These are phyloP conservation scores for Malus hybrid DNA, from an alignment of 331 rosid species.

Conservation along the genomic window DNA sequence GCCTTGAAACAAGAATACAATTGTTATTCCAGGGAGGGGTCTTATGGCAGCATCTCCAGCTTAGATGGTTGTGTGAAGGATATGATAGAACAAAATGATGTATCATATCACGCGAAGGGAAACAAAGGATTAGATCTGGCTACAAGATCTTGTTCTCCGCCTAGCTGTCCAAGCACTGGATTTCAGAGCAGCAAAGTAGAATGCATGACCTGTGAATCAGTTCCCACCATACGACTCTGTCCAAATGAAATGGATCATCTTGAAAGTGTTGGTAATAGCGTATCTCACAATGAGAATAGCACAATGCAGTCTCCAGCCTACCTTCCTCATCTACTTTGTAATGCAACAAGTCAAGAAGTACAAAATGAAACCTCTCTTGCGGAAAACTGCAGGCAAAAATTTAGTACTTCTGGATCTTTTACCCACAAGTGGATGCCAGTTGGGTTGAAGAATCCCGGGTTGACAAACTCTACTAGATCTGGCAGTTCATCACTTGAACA, in stretches of 20 bases:
- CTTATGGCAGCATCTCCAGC: constrained; percentile 23
- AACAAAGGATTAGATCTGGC: constrained; percentile 18
- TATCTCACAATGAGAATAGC: constrained; percentile 22
- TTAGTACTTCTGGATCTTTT: constrained; percentile 31
- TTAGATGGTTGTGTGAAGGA: constrained; percentile 29
- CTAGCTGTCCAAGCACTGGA: constrained; percentile 14
- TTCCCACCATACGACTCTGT: constrained; percentile 19
- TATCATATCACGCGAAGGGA: constrained; percentile 13
- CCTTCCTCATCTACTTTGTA: constrained; percentile 32
- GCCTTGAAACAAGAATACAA: constrained; percentile 33
- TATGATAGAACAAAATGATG: constrained; percentile 29
- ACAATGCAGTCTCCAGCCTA: constrained; percentile 26
- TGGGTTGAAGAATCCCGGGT: constrained; percentile 37
- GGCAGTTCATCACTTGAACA: constrained; percentile 27
- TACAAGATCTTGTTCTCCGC: constrained; percentile 28
- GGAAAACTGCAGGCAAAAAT: constrained; percentile 32
- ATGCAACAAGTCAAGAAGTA: constrained; percentile 27
- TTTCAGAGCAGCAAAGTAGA: constrained; percentile 20
- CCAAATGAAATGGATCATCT: constrained; percentile 24
- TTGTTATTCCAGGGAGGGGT: constrained; percentile 40
- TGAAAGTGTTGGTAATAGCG: constrained; percentile 9
- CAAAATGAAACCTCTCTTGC: constrained; percentile 35
- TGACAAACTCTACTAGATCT: constrained; percentile 27
- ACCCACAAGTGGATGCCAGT: constrained; percentile 72
- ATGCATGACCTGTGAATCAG: constrained; percentile 31